These are phyloP conservation scores for Apocynum venetum DNA, from an alignment of 257 asterid species.

Conservation along the genomic window DNA sequence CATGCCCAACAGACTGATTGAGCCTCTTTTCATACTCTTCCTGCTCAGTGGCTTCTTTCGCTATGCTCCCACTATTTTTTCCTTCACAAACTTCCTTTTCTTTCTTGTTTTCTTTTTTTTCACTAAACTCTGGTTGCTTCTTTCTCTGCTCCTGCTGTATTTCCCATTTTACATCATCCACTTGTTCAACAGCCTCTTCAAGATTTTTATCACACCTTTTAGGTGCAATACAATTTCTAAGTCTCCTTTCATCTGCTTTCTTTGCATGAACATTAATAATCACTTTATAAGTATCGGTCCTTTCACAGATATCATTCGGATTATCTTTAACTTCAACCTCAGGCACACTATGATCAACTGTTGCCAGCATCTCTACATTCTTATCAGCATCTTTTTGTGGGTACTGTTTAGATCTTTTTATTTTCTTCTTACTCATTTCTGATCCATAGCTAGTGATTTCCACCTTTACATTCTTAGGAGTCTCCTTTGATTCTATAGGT, in stretches of 20 bases:
- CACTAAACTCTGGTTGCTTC: conserved; percentile 29
- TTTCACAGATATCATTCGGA: conserved; percentile 19
- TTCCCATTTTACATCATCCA: conserved; percentile 25
- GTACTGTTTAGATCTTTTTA: conserved; percentile 24
- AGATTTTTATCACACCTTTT: conserved; percentile 35
- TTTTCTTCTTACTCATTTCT: conserved; percentile 21
- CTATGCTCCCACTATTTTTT: conserved; percentile 20
- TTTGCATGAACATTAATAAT: conserved; percentile 24
- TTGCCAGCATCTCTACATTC: conserved; percentile 26
- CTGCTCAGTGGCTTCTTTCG: conserved; percentile 25
- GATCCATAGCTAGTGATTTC: conserved; percentile 18
- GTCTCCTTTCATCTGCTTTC: conserved; percentile 28
- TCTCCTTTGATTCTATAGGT: conserved; percentile 23
- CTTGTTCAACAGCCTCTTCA: conserved; percentile 27
- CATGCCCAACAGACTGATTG: conserved; percentile 18
- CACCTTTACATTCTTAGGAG: conserved; percentile 25
- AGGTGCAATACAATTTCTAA: conserved; percentile 18
- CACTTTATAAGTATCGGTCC: conserved; percentile 26
- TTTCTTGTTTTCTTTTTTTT: conserved; percentile 18
- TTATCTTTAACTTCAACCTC: conserved; percentile 27
- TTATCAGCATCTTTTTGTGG: conserved; percentile 22
- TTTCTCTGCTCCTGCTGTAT: conserved; percentile 32
- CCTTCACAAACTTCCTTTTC: conserved; percentile 15
- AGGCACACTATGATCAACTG: conserved; percentile 24
- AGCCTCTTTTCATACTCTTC: conserved; percentile 23